These are phyloP conservation scores for Aspergillus asperescens DNA, from an alignment of 495 filamentous ascomycete genomes.

Conservation along the genomic window DNA sequence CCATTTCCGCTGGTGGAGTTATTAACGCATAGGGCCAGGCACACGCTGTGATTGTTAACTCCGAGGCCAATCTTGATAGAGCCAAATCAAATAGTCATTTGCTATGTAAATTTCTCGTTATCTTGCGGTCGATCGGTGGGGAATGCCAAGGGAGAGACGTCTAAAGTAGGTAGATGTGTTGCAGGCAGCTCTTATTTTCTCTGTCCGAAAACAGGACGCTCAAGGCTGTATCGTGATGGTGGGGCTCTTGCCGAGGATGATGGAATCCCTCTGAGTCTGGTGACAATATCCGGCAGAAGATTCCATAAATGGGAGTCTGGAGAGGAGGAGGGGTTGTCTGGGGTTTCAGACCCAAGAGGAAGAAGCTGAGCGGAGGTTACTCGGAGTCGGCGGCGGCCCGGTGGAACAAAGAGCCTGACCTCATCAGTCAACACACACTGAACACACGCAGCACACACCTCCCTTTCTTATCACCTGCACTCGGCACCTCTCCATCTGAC, in stretches of 20 bases:
- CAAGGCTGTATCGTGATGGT: not conserved
- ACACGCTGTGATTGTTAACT: not conserved
- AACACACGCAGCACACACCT: too few species aligned
- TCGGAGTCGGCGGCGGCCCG: slow-evolving; percentile 1
- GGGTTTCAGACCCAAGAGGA: not conserved
- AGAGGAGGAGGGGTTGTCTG: not conserved
- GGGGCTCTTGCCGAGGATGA: slow-evolving; percentile 7
- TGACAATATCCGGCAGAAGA: slow-evolving; percentile 6
- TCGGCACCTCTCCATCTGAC: not conserved
- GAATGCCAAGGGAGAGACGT: slow-evolving; percentile 10
- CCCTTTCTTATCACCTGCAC: slow-evolving; percentile 5
- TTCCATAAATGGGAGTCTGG: not conserved
- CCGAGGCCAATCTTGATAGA: slow-evolving; percentile 8
- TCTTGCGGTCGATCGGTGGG: slow-evolving; percentile 13
- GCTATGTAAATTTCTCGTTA: slow-evolving; percentile 3
- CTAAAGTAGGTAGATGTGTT: not conserved
- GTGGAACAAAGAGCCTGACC: not conserved
- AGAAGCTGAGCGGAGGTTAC: slow-evolving; percentile 1
- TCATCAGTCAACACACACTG: too few species aligned
- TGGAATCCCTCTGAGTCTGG: not conserved
- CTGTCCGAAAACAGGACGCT: not conserved
- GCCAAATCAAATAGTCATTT: slow-evolving; percentile 4
- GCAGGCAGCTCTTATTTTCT: slow-evolving; percentile 11
- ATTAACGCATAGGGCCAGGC: not conserved
- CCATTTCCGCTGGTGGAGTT: slow-evolving; percentile 1